Percentiles rank a stretch among this genome's conserved stretches.
Conservation (phyloP, 2,329 filamentous ascomycete species). For the Cladosporium sp. region DNA sequence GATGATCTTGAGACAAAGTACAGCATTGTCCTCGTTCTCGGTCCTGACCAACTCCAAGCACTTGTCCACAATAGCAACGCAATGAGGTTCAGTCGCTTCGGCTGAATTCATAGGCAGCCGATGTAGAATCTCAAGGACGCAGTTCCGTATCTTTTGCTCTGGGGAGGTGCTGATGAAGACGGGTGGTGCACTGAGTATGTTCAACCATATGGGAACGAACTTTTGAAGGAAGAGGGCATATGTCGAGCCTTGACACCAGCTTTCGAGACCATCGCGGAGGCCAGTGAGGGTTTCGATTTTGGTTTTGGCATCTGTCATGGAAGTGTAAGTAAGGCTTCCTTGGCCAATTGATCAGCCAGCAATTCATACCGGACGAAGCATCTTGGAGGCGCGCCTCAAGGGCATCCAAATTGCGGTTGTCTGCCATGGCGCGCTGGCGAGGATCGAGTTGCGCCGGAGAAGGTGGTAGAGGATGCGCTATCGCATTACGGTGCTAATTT, state of each 20-base stretch:
- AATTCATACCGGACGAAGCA: slow-evolving; percentile 26
- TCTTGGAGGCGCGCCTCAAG: slow-evolving; percentile 51
- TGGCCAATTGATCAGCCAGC: background rate
- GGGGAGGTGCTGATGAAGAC: slow-evolving; percentile 87
- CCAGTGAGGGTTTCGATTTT: slow-evolving; percentile 82
- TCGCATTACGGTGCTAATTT: slow-evolving; percentile 13
- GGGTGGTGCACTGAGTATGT: slow-evolving; percentile 78
- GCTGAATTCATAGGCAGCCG: slow-evolving; percentile 71
- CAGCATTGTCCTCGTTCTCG: slow-evolving; percentile 98
- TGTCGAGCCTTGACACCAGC: slow-evolving; percentile 74
- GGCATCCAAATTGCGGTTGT: slow-evolving; percentile 45
- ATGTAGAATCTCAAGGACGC: slow-evolving; percentile 91
- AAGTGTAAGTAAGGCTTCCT: background rate
- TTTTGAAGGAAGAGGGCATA: slow-evolving; percentile 82
- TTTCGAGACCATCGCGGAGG: slow-evolving; percentile 87
- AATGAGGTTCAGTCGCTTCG: slow-evolving; percentile 77
- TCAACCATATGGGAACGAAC: slow-evolving; percentile 86
- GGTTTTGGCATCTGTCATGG: slow-evolving; percentile 67
- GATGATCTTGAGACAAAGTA: slow-evolving; percentile 96
- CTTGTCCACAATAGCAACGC: slow-evolving; percentile 83
- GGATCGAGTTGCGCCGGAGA: slow-evolving; percentile 10
- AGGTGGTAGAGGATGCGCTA: background rate
- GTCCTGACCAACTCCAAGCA: slow-evolving; percentile 83
- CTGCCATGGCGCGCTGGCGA: slow-evolving; percentile 33
- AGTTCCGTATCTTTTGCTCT: slow-evolving; percentile 93